Percentiles rank a stretch among this genome's conserved stretches.
phyloP scores from a whole-genome alignment of 1,284 basidiomycete genomes.

The Trichosporon ovoides region DNA sequence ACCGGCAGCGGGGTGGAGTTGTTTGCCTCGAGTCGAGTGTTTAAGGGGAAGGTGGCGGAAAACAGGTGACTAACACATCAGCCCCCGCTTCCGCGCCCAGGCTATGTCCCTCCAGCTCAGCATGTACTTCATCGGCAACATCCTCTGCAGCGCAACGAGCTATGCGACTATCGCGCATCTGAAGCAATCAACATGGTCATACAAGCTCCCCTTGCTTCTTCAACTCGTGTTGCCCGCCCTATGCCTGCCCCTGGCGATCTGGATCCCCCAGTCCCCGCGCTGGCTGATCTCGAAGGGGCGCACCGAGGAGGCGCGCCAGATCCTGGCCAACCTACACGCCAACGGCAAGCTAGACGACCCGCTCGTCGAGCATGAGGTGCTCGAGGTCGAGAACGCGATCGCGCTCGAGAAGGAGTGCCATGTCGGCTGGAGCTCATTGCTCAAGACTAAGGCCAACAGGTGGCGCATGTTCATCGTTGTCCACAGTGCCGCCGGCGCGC shows the following conservation, averaged over 20 bases:
- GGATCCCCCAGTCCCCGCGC: constrained; percentile 65
- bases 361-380: constrained; percentile 20
- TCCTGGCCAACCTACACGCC: constrained; percentile 33
- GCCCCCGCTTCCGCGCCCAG: constrained; percentile 11
- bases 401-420: constrained; percentile 30
- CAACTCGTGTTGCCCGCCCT: constrained; percentile 45
- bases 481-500: constrained; percentile 8
- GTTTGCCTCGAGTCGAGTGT: not conserved
- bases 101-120: constrained; percentile 13
- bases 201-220: constrained; percentile 31
- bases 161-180: constrained; percentile 9
- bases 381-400: constrained; percentile 26
- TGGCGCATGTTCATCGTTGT: constrained; percentile 12
- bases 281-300: constrained; percentile 56
- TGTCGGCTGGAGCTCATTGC: constrained; percentile 1
- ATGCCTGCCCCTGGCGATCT: constrained; percentile 54
- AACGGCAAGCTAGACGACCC: constrained; percentile 24
- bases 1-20: not conserved
- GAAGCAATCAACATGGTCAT: constrained; percentile 2
- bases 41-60: not conserved
- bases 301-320: constrained; percentile 28
- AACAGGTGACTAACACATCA: not conserved
- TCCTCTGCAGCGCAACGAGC: constrained; percentile 6
- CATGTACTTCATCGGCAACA: constrained; percentile 12
- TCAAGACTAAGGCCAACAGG: constrained; percentile 12